phyloP scores from a whole-genome alignment of 345 rosid species.

The Rhodamnia argentea region DNA sequence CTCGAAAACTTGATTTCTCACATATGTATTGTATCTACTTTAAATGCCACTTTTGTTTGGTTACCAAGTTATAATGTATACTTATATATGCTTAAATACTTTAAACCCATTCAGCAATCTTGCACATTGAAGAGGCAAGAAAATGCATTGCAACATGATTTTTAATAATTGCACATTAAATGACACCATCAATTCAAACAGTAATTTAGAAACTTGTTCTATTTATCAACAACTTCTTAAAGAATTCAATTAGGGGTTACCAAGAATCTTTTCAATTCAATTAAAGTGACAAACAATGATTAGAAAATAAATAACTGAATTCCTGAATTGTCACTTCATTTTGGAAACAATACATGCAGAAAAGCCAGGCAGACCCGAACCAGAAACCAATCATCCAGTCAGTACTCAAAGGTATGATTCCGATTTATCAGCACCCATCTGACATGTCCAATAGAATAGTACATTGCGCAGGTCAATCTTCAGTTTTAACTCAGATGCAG shows the following conservation, averaged over 20 bases:
- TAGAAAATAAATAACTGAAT: background rate
- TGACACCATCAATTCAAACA: background rate
- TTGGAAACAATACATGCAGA: background rate
- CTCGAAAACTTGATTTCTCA: background rate
- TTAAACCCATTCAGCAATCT: background rate
- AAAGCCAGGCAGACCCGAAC: background rate
- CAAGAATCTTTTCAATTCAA: background rate
- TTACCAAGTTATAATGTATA: background rate
- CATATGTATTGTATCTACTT: background rate
- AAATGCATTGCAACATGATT: background rate
- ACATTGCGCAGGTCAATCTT: background rate
- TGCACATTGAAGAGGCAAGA: background rate
- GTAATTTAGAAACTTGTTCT: background rate
- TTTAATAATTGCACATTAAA: background rate
- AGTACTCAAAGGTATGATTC: background rate
- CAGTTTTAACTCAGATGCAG: background rate
- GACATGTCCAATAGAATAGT: background rate
- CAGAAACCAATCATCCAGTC: background rate
- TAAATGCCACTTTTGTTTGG: background rate
- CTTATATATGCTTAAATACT: background rate
- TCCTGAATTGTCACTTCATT: too few species aligned
- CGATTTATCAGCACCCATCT: background rate
- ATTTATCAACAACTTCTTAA: background rate
- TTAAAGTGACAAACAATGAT: background rate
- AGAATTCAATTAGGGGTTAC: background rate